Evolutionary conservation across 805 yeast species (phyloP).

Genomic region (Nakazawaea wickerhamii): DNA sequence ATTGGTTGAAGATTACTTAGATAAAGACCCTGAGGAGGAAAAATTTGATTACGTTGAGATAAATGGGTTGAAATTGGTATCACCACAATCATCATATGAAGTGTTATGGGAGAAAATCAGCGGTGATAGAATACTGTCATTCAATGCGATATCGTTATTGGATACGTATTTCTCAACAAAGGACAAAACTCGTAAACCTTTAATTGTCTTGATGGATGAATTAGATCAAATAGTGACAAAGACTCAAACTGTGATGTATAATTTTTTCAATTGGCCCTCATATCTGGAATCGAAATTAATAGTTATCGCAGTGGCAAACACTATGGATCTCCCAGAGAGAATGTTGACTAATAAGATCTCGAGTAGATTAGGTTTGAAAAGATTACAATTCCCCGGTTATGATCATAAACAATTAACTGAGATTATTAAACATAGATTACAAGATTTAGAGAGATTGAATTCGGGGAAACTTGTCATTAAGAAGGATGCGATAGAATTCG

Average conservation of each 20-base stretch:
- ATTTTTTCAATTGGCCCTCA: conserved; percentile 97
- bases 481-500: conserved; percentile 82
- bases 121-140: conserved; percentile 51
- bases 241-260: conserved; percentile 84
- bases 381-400: conserved; percentile 88
- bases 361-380: conserved; percentile 81
- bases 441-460: conserved; percentile 34
- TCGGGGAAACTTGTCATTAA: conserved; percentile 40
- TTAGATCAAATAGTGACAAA: conserved; percentile 85
- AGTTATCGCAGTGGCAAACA: conserved; percentile 91
- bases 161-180: conserved; percentile 60
- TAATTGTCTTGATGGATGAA: conserved; percentile 84
- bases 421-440: conserved; percentile 70
- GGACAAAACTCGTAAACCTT: conserved; percentile 39
- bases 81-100: conserved; percentile 81
- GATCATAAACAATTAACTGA: conserved; percentile 69
- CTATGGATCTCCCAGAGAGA: conserved; percentile 95
- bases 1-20: conserved; percentile 32
- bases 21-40: conserved; percentile 22
- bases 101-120: conserved; percentile 72
- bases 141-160: conserved; percentile 59
- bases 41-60: conserved; percentile 76
- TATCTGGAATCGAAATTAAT: conserved; percentile 71
- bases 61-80: conserved; percentile 80
- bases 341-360: conserved; percentile 82